Evolutionary conservation across 2,329 filamentous ascomycete species (phyloP).

Genomic region (Lecanicillium sp.): DNA sequence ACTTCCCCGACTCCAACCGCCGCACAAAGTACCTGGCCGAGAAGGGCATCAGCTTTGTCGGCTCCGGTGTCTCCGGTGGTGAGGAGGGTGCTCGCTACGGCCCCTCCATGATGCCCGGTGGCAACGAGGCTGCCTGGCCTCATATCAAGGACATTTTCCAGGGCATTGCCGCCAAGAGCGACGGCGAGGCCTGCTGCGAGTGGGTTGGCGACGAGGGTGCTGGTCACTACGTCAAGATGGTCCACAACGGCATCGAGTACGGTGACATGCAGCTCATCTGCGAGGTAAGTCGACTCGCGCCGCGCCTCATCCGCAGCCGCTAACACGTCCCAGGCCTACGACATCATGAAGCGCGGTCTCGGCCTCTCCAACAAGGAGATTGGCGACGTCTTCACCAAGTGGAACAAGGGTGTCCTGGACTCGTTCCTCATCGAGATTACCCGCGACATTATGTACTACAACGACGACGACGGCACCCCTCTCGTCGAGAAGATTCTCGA

Average conservation of each 20-base stretch:
- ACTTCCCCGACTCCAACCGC: constrained; percentile 94
- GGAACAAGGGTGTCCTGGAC: constrained; percentile 98
- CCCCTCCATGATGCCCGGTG: constrained; percentile 97
- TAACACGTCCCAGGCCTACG: constrained; percentile 67
- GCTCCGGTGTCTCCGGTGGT: constrained; percentile 95
- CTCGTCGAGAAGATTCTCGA: constrained; percentile 99
- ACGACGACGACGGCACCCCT: constrained; percentile 83
- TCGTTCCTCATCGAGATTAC: constrained; percentile 99
- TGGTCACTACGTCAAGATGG: constrained; percentile 99
- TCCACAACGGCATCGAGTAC: constrained; percentile 99
- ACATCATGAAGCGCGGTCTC: constrained; percentile 98
- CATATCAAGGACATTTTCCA: constrained; percentile 99
- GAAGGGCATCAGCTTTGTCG: constrained; percentile 94
- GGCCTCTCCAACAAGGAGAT: constrained; percentile 89
- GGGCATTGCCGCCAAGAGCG: constrained; percentile 94
- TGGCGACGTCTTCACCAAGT: constrained; percentile 85
- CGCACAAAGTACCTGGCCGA: constrained; percentile 76
- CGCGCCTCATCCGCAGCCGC: neutral
- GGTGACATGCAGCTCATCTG: constrained; percentile 99
- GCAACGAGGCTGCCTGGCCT: constrained; percentile 96
- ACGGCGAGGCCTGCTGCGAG: constrained; percentile 95
- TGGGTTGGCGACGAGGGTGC: constrained; percentile 99
- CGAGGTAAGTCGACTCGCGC: constrained; percentile 58
- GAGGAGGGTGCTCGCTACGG: constrained; percentile 98
- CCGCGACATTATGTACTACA: constrained; percentile 96